phyloP scores from a whole-genome alignment of 805 yeast genomes.

The Saturnispora saitoi region DNA sequence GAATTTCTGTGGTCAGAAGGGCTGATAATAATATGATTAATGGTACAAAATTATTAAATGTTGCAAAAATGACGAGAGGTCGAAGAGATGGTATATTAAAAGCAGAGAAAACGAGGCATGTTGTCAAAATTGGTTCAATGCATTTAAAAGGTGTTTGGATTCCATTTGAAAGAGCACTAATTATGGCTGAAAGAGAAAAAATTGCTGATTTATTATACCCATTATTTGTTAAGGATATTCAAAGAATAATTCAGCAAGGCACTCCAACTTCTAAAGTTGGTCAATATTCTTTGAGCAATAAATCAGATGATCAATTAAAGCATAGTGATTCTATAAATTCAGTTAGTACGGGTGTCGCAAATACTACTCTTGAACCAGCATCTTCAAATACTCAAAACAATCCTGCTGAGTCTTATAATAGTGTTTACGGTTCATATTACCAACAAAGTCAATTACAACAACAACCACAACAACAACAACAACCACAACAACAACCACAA shows the following conservation, averaged over 20 bases:
- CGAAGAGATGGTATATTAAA: conserved; percentile 63
- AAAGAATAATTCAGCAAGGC: conserved; percentile 34
- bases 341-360: not conserved
- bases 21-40: conserved; percentile 69
- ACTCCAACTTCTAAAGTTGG: conserved; percentile 26
- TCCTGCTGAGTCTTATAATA: not conserved
- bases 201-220: conserved; percentile 52
- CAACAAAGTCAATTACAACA: not conserved
- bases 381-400: not conserved
- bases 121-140: conserved; percentile 69
- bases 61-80: conserved; percentile 68
- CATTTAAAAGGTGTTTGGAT: conserved; percentile 71
- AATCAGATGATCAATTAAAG: not conserved
- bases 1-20: conserved; percentile 56
- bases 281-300: conserved; percentile 13
- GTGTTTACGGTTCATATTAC: not conserved
- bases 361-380: not conserved
- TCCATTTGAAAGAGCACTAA: conserved; percentile 62
- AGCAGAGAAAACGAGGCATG: conserved; percentile 58
- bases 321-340: not conserved
- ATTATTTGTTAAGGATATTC: conserved; percentile 57
- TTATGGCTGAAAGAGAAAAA: conserved; percentile 61
- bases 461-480: not conserved
- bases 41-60: conserved; percentile 61
- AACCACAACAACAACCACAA: not conserved